These are phyloP conservation scores for Clavispora fructus DNA, from an alignment of 805 yeast species.

Conservation along the genomic window DNA sequence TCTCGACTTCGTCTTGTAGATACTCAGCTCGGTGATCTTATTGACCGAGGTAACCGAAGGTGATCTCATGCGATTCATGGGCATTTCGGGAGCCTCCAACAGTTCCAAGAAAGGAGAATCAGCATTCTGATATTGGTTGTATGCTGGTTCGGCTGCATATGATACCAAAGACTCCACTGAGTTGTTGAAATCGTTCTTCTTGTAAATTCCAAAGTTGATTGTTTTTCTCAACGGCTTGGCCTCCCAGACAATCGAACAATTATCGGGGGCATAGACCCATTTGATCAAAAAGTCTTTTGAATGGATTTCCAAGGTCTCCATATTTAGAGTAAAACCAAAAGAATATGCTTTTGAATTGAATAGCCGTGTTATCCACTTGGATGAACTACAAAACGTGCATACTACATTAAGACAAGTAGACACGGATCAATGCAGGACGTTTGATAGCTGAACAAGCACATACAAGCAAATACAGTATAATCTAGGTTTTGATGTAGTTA, in stretches of 20 bases:
- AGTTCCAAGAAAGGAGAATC: neutral
- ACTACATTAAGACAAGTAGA: neutral
- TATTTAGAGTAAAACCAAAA: slow-evolving; percentile 15
- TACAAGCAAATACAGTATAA: too few relatives aligned
- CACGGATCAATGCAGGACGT: too few relatives aligned
- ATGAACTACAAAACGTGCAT: neutral
- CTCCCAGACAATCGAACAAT: slow-evolving; percentile 68
- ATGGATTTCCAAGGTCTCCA: slow-evolving; percentile 91
- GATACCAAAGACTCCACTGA: slow-evolving; percentile 1
- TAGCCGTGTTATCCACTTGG: neutral
- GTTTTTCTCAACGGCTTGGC: slow-evolving; percentile 61
- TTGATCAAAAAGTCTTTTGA: slow-evolving; percentile 84
- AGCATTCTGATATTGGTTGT: neutral
- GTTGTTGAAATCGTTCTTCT: slow-evolving; percentile 21
- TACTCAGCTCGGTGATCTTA: slow-evolving; percentile 25
- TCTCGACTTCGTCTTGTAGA: slow-evolving; percentile 31
- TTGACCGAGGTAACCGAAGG: slow-evolving; percentile 32
- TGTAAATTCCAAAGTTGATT: slow-evolving; percentile 37
- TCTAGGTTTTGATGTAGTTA: too few relatives aligned
- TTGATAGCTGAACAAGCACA: neutral
- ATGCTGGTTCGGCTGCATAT: neutral
- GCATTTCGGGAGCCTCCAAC: neutral
- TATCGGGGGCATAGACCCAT: slow-evolving; percentile 79
- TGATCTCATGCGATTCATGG: slow-evolving; percentile 16
- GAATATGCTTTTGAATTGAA: neutral